Evolutionary conservation across 495 filamentous ascomycete genomes (phyloP), one percentile per base, ranked within the genome.

Genomic region (Xylaria grammica): DNA sequence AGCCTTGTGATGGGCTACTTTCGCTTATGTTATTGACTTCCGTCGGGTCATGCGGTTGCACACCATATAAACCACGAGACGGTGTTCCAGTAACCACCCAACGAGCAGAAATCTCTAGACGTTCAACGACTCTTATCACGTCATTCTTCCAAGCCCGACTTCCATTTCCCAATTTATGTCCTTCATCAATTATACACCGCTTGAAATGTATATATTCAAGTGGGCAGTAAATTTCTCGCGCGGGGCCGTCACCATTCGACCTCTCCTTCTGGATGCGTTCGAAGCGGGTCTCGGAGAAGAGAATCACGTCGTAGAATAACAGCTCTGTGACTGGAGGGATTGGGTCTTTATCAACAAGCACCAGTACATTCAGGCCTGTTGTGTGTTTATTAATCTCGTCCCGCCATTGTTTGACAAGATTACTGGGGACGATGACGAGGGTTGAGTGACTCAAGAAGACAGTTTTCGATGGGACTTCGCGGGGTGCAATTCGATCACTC

Each of bases 41-140:
- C n/a, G 6, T 17, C 11, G 24, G 26, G n/a, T 50, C 44, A 22
- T 64, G 27, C 13, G 53, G 20, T 3, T 64, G 15, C 0, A 96
- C 82, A 1, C 93, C 91, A 44, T 91, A 87, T 0, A 98, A 81
- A 44, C 92, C 89, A 62, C 85, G 88, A 10, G 93, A 91, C 15
- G 94, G 94, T 0, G 94, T 98, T 57, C 94, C 94, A 2, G 92
- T 95, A 3, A 97, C 91, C 17, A 97, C 85, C 94, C 94, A 98
- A 22, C 90, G 86, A 11, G 91, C 84, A 36, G 92, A 86, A 24
- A 92, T 83, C 32, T 85, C 82, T 6, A 98, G 79, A 51, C 84
- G 81, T 22, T 90, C 84, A 0, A 94, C 78, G 9, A 92, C 82
- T 30, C 84, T 79, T 40, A 89, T 84, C 40, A 93, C 81, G 49